These are phyloP conservation scores for Xylogone sp. DNA, from an alignment of 2,329 filamentous ascomycete species.

Conservation along the genomic window DNA sequence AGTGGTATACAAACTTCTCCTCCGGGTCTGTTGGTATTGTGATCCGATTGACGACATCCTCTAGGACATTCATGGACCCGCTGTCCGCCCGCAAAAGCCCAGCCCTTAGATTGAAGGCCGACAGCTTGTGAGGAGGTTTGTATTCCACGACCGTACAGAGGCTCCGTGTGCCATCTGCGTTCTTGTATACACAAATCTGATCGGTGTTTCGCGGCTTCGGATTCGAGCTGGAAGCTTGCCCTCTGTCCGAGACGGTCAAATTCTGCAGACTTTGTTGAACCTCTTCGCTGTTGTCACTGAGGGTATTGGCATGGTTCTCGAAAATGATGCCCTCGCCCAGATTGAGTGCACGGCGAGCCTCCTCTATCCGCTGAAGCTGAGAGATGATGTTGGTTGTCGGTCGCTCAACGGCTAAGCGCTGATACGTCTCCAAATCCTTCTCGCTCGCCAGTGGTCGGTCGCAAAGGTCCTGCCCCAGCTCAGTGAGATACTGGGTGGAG, in stretches of 20 bases:
- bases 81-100: conserved; percentile 29
- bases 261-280: conserved; percentile 18
- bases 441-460: conserved; percentile 23
- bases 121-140: conserved; percentile 45
- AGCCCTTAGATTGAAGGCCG: conserved; percentile 34
- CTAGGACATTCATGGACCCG: conserved; percentile 24
- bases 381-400: conserved; percentile 24
- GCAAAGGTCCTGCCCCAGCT: conserved; percentile 14
- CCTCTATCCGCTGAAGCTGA: conserved; percentile 22
- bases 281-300: conserved; percentile 19
- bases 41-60: conserved; percentile 35
- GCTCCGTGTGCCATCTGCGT: conserved; percentile 14
- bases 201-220: conserved; percentile 14
- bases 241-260: conserved; percentile 14
- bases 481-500: conserved; percentile 19
- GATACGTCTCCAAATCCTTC: conserved; percentile 25
- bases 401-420: conserved; percentile 25
- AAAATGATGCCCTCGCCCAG: conserved; percentile 18
- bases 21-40: conserved; percentile 25
- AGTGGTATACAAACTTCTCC: conserved; percentile 31
- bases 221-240: conserved; percentile 14
- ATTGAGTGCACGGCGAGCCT: conserved; percentile 20
- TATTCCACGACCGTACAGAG: conserved; percentile 35
- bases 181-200: conserved; percentile 19
- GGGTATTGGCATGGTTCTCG: conserved; percentile 18